Base-by-base conservation (phyloP, 2,329 filamentous ascomycete genomes). In the Emergomyces pasteurianus region DNA sequence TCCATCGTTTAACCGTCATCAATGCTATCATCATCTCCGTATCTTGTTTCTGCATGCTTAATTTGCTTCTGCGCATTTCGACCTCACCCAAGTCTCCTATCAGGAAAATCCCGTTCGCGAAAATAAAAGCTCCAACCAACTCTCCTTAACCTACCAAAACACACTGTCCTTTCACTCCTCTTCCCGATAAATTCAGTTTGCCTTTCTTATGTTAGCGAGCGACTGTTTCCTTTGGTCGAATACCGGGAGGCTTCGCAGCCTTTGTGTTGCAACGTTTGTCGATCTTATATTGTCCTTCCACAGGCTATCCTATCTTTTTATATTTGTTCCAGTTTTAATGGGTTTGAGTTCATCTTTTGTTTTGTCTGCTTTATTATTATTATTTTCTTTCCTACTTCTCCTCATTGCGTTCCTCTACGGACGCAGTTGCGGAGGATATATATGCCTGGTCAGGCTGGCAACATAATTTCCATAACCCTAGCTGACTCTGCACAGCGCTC, bases 151-250 rank as follows among this genome's bases (percentile, higher is more conserved):
- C 34, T 56, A 26, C 7, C 36, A n/a, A 23, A 57, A 36, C 31
- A 9, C 46, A 42, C 40, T 16, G 43, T 43, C 36, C 40, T 46
- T 43, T 58, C 31, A 16, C n/a, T 34, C 40, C 38, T 58, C 31
- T 12, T 50, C 36, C 42, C 46, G 18, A 38, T 21, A 43, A 50
- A 58, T 21, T 26, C 50, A 47, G 10, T 58, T 10, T 40, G 21
- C 16, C 38, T 54, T 38, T 38, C n/a, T 54, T 54, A 36, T 58
- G 23, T 58, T n/a, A 49, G 57, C 42, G 57, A 47, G 57, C 57
- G 56, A 58, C n/a, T 50, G 40, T 38, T 58, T 58, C 21, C 57
- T 26, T 47, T 36, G 28, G n/a, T 14, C 38, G 57, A 50, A 50
- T 50, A 36, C 43, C 43, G 43, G 57, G 38, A 38, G 10, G 14